Evolutionary conservation across 495 filamentous ascomycete species (phyloP), one percentile per base, ranked within the genome.

Genomic region (Peziza echinospora): DNA sequence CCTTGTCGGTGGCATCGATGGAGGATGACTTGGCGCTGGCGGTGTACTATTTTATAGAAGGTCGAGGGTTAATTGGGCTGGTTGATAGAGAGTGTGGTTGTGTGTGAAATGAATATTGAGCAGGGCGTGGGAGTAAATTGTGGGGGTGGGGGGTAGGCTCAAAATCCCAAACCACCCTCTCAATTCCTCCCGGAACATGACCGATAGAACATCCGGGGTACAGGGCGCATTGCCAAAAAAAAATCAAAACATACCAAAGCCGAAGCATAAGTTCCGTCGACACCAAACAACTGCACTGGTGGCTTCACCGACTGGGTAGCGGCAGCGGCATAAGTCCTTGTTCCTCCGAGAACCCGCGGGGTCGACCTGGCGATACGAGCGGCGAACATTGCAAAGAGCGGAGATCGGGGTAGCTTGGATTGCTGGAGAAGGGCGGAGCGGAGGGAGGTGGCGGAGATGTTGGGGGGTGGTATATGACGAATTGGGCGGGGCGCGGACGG

Each of bases 261-360:
- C 71, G 76, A 82, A 59, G 89, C 91, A 69, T 97, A 97, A 60
- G 87, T 96, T 58, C 89, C 89, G 65, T 94, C 89, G 66, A 97
- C 70, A 51, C 89, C 89, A 67, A 82, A 97, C 52, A 97, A 71
- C 47, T 85, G 74, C 61, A 94, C 71, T 45, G 89, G 89, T 51
- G 86, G 76, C 70, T 81, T 86, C 60, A 76, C 67, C 47, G 65
- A 56, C 60, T 71, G 65, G 19, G 3, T 37, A 17, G 30, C 6
- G 2, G 30, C 30, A 7, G 30, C 30, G 6, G 30, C 30, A 17
- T 37, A 37, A 17, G 13, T 37, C 19, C 30, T 11, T 11, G 30
- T 2, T 3, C 13, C 13, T 13, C 30, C 30, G 13, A 6, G 13
- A 11, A 11, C 19, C 4, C 13, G 30, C 13, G 19, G 13, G 30